Percentiles rank a stretch among this genome's conserved stretches.
phyloP scores from a whole-genome alignment of 768 basidiomycete species.

The Pulveroboletus sp. region DNA sequence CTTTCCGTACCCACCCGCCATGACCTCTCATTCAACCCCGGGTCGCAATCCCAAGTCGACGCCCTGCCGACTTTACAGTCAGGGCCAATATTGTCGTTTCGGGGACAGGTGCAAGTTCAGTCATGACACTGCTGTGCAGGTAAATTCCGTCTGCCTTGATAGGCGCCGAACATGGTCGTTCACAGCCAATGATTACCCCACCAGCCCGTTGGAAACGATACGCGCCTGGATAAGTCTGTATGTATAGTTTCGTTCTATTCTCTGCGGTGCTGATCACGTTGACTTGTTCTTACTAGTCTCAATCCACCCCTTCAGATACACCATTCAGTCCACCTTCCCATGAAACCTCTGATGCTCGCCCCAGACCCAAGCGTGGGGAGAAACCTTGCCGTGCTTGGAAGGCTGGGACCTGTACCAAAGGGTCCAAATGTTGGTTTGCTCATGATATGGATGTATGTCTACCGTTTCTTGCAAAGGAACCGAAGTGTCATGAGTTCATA shows the following conservation, averaged over 20 bases:
- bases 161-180: background rate
- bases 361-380: conserved; percentile 21
- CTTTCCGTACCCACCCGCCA: background rate
- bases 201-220: background rate
- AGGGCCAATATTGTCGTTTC: conserved; percentile 28
- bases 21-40: conserved; percentile 2
- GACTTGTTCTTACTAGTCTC: background rate
- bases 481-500: background rate
- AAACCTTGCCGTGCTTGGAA: conserved; percentile 33
- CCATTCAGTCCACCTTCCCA: background rate
- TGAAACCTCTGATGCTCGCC: conserved; percentile 13
- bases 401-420: conserved; percentile 36
- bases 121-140: conserved; percentile 15
- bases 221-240: background rate
- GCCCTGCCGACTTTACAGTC: conserved; percentile 20
- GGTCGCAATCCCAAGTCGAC: conserved; percentile 1
- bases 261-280: background rate
- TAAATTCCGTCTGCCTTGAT: background rate
- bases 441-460: conserved; percentile 34
- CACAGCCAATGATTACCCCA: background rate
- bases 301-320: background rate
- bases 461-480: background rate
- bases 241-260: background rate
- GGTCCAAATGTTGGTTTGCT: conserved; percentile 33
- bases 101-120: conserved; percentile 26